A percentile compares a stretch with the other conserved stretches of the same genome.
Conservation (phyloP, 805 yeast species). For the Teunomyces panamensis region DNA sequence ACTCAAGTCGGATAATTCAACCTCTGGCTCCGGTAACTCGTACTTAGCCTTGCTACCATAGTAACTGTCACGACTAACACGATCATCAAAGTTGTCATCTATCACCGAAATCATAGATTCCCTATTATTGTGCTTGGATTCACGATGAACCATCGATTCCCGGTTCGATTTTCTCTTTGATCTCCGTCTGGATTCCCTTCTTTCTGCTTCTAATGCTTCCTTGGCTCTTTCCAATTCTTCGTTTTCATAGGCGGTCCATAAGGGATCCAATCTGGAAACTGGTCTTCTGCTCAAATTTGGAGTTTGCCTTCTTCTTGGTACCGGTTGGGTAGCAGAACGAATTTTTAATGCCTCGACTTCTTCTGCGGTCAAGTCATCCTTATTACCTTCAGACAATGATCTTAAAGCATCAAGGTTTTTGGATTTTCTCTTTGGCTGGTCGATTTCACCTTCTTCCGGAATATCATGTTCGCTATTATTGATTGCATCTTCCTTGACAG, state of each 20-base stretch:
- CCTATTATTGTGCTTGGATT: constrained; percentile 17
- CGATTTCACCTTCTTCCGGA: constrained; percentile 22
- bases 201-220: constrained; percentile 40
- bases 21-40: constrained; percentile 36
- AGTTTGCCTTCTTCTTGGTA: constrained; percentile 27
- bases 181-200: constrained; percentile 16
- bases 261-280: constrained; percentile 55
- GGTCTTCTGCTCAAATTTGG: constrained; percentile 52
- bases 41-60: constrained; percentile 15
- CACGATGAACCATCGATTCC: constrained; percentile 8
- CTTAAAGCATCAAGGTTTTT: constrained; percentile 25
- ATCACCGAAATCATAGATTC: constrained; percentile 36
- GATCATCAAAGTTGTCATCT: constrained; percentile 16
- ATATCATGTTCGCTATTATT: constrained; percentile 19
- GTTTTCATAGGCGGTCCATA: constrained; percentile 51
- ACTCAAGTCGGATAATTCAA: constrained; percentile 35
- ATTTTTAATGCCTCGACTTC: constrained; percentile 45
- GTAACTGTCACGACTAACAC: constrained; percentile 20
- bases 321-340: constrained; percentile 47
- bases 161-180: constrained; percentile 8
- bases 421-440: constrained; percentile 39
- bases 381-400: constrained; percentile 34
- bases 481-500: constrained; percentile 31
- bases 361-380: constrained; percentile 37
- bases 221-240: constrained; percentile 43